Evolutionary conservation across 768 basidiomycete species (phyloP), one percentile per base, ranked within the genome.

Genomic region (Hygrocybe coccinea): DNA sequence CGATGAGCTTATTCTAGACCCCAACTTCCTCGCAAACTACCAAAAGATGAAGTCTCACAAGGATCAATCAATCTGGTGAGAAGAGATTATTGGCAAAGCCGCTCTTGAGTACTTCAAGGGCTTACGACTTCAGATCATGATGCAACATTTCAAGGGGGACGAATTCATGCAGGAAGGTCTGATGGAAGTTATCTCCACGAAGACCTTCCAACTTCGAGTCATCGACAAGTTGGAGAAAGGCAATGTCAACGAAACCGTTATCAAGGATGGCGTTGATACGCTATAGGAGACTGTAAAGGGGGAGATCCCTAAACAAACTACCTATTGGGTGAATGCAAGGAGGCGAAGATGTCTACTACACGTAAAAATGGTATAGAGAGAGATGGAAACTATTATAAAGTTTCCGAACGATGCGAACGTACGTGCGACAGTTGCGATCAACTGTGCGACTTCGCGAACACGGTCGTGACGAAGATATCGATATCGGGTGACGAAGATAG

Each of bases 141-240:
- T 44, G 17, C 66, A 73, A 43, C 72, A 71, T 19, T 75, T 75
- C 62, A 63, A 69, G 50, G 65, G 59, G 8, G 74, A 75, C 47
- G 70, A 72, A 0, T 69, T 77, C 70, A 61, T 75, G 36, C 73
- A 74, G 56, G 74, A 77, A 61, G 73, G 74, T 10, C 63, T 77
- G 36, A 65, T 63, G 21, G 73, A 77, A 52, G 56, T 60, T 6
- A 59, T 73, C 25, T 54, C 67, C n/a, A 64, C 65, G 17, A 74
- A 73, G 60, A 74, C 67, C 0, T 69, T 76, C 66, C 68, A 67
- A 54, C 34, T 75, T 22, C 72, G 74, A 34, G 60, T 76, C 19
- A 67, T 74, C 38, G 59, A 70, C 35, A 66, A 68, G 46, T 67
- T 67, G 3, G 67, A 62, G 21, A 65, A 58, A 19, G 61, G 62